These are phyloP conservation scores for Lipomyces spencermartinsiae DNA, from an alignment of 805 yeast species.

Conservation along the genomic window DNA sequence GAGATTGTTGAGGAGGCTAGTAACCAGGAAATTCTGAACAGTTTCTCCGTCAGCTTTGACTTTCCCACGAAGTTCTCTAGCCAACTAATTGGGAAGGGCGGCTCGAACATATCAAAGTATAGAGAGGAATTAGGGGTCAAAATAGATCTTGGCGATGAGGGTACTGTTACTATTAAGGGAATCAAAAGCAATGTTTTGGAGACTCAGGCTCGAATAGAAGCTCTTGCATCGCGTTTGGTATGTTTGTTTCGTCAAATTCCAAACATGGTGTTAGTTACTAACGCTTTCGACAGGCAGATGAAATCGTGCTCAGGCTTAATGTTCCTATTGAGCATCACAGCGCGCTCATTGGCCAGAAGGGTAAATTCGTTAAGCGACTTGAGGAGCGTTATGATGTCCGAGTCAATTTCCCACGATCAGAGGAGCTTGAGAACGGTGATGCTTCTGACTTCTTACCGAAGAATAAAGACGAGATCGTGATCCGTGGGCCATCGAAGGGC, in stretches of 20 bases:
- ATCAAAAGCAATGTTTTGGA: conserved; percentile 77
- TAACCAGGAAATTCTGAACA: conserved; percentile 55
- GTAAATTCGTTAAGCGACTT: conserved; percentile 79
- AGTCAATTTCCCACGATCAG: conserved; percentile 71
- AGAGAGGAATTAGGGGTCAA: conserved; percentile 76
- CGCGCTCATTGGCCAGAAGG: conserved; percentile 81
- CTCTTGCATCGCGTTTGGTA: conserved; percentile 68
- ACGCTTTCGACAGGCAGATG: conserved; percentile 61
- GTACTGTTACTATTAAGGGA: conserved; percentile 71
- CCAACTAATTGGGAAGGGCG: conserved; percentile 88
- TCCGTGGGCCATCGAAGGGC: conserved; percentile 90
- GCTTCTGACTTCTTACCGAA: conserved; percentile 30
- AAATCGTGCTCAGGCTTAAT: conserved; percentile 64
- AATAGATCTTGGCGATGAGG: conserved; percentile 71
- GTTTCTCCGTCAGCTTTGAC: conserved; percentile 55
- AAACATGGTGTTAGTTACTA: background rate
- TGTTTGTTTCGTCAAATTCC: conserved; percentile 3
- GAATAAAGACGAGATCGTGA: conserved; percentile 64
- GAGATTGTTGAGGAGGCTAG: conserved; percentile 62
- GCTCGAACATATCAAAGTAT: conserved; percentile 70
- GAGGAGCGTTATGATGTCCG: conserved; percentile 85
- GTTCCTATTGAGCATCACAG: conserved; percentile 83
- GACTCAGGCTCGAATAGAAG: conserved; percentile 64
- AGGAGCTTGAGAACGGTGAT: conserved; percentile 23
- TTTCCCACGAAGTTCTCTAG: conserved; percentile 74